These are phyloP conservation scores for Isatis tinctoria DNA, from an alignment of 345 rosid species.

Conservation along the genomic window DNA sequence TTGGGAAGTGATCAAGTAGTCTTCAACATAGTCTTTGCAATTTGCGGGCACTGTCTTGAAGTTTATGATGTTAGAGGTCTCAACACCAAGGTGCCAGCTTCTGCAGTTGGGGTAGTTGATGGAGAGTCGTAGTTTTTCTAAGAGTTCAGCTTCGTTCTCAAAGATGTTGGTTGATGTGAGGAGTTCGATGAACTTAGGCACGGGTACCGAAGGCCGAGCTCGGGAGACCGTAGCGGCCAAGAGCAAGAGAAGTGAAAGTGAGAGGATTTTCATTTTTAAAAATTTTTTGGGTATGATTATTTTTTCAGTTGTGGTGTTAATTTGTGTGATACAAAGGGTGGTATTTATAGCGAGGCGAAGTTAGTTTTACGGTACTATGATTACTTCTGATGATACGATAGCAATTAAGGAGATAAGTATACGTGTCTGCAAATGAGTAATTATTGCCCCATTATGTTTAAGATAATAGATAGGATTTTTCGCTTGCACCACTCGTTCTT, in stretches of 20 bases:
- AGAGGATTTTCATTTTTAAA: slow-evolving; percentile 13
- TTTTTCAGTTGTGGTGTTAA: slow-evolving; percentile 17
- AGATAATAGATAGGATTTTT: neutral
- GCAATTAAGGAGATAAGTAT: neutral
- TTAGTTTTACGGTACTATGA: neutral
- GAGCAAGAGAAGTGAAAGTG: slow-evolving; percentile 23
- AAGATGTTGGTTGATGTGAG: neutral
- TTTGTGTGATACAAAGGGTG: neutral
- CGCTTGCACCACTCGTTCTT: slow-evolving; percentile 12
- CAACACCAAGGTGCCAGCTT: slow-evolving; percentile 71
- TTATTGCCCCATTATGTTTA: no score
- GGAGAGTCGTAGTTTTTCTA: slow-evolving; percentile 1
- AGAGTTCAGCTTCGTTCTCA: neutral
- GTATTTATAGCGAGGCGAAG: slow-evolving; percentile 9
- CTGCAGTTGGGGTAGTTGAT: slow-evolving; percentile 23
- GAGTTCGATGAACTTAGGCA: slow-evolving; percentile 5
- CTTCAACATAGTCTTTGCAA: slow-evolving; percentile 48
- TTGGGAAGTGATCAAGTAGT: slow-evolving; percentile 21
- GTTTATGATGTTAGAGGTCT: slow-evolving; percentile 45
- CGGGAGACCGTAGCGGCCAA: slow-evolving; percentile 27
- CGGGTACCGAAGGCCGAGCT: neutral
- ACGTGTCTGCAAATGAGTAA: neutral
- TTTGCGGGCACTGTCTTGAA: slow-evolving; percentile 45
- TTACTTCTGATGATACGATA: neutral
- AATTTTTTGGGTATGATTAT: neutral